A percentile compares a stretch with the other conserved stretches of the same genome.
Conservation (phyloP, 2,329 filamentous ascomycete species). For the Coniella lustricola region DNA sequence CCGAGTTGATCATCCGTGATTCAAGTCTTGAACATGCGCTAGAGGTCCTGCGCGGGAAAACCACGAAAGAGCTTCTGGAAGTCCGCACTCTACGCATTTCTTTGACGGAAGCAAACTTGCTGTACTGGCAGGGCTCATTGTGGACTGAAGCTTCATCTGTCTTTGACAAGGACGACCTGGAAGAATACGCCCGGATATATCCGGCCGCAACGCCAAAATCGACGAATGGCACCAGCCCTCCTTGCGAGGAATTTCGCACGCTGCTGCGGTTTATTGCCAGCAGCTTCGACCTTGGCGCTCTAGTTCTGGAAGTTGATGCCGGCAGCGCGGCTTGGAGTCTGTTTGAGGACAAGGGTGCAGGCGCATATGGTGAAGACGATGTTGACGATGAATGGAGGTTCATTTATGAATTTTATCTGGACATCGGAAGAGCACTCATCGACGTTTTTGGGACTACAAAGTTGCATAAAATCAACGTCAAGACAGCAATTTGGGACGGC, state of each 20-base stretch:
- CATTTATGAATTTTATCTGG: neutral
- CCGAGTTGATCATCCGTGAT: neutral
- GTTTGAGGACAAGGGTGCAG: neutral
- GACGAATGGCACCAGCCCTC: neutral
- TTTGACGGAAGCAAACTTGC: neutral
- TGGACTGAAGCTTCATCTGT: neutral
- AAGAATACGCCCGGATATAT: neutral
- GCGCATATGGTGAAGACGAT: neutral
- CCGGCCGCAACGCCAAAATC: neutral
- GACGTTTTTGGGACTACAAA: neutral
- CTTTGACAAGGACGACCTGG: neutral
- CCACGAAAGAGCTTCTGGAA: neutral
- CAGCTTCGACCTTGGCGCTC: neutral
- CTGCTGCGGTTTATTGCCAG: constrained; percentile 1
- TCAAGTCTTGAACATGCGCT: neutral
- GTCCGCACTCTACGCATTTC: neutral
- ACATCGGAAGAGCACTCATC: constrained; percentile 1
- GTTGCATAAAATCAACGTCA: neutral
- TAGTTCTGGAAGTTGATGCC: neutral
- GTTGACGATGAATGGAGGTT: neutral
- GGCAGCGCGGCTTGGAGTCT: neutral
- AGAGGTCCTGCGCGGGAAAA: neutral
- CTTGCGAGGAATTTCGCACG: neutral
- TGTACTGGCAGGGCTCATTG: constrained; percentile 1
- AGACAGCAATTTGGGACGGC: constrained; percentile 1